Evolutionary conservation across 2,329 filamentous ascomycete genomes (phyloP), one percentile per base, ranked within the genome.

Genomic region (Fusarium subglutinans): DNA sequence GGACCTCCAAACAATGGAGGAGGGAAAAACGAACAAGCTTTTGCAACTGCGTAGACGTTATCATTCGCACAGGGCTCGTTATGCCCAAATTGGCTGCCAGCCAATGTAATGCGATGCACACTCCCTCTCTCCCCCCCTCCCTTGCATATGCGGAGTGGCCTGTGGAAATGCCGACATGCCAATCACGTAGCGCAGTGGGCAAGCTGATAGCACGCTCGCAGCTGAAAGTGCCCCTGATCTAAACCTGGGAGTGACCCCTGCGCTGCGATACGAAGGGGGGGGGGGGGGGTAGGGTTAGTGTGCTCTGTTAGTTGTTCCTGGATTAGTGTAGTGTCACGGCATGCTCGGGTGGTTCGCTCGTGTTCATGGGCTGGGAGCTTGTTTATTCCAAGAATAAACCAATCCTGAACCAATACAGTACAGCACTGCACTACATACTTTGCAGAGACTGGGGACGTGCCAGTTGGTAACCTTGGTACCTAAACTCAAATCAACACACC

Each of bases 151-250:
- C 51, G 30, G 37, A 51, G 47, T 33, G 47, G 28, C 15, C 41
- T 35, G 43, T 58, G 37, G 43, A 44, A 60, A 63, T 67, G 40
- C 55, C 54, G 65, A 63, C 66, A 75, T 71, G 35, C 71, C 73
- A 76, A 73, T 77, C 58, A 66, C 37, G 43, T 54, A 53, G 50
- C 35, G 35, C 59, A 17, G 28, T 50, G 40, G 26, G 26, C 44
- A 26, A 71, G 66, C 70, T 73, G 70, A 69, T 65, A 66, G 57
- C 63, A 61, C 26, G 17, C 24, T 35, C 37, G 40, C 40, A 73
- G 70, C 74, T 70, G 71, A 76, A 59, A 35, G 38, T 63, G 64
- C 66, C 72, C 73, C 73, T 75, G 73, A 74, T 61, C 73, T 60
- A 63, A 56, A 24, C 20, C 70, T 15, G 62, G 73, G 70, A 61